Evolutionary conservation across 164 flowering plant genomes (phyloP).

Genomic region (Berberis thunbergii): DNA sequence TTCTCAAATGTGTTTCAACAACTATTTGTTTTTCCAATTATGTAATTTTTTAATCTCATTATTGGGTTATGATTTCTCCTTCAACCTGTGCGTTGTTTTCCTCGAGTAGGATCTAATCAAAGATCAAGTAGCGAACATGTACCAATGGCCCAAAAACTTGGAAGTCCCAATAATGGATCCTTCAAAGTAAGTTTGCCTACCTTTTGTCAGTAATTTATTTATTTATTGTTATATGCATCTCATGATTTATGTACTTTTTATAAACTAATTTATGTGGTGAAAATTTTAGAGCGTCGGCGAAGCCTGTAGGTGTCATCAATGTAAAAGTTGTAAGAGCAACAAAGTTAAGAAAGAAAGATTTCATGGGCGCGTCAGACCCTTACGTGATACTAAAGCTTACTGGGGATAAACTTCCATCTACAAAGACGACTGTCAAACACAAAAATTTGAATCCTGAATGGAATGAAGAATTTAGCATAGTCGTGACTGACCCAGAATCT

Average conservation of each 20-base stretch:
- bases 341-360: slow-evolving; percentile 70
- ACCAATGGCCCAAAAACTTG: slow-evolving; percentile 82
- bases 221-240: neutral
- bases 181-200: slow-evolving; percentile 36
- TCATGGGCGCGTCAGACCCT: slow-evolving; percentile 76
- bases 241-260: too few species aligned
- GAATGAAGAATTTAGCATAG: slow-evolving; percentile 71
- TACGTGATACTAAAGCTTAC: slow-evolving; percentile 67
- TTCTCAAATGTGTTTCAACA: too few species aligned
- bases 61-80: too few species aligned
- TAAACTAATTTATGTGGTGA: neutral
- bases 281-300: slow-evolving; percentile 41
- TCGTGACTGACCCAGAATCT: slow-evolving; percentile 61
- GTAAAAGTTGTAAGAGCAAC: slow-evolving; percentile 60
- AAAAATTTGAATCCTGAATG: slow-evolving; percentile 81
- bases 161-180: slow-evolving; percentile 78
- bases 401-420: slow-evolving; percentile 59
- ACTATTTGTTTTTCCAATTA: too few species aligned
- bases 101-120: slow-evolving; percentile 67
- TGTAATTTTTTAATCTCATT: too few species aligned
- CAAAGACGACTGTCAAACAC: slow-evolving; percentile 67
- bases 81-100: too few species aligned
- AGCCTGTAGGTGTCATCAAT: slow-evolving; percentile 71
- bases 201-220: neutral
- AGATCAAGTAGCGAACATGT: slow-evolving; percentile 93